Percentiles rank a stretch among this genome's conserved stretches.
Evolutionary conservation across 257 asterid genomes (phyloP).

Genomic region (Solanum pinnatisectum): DNA sequence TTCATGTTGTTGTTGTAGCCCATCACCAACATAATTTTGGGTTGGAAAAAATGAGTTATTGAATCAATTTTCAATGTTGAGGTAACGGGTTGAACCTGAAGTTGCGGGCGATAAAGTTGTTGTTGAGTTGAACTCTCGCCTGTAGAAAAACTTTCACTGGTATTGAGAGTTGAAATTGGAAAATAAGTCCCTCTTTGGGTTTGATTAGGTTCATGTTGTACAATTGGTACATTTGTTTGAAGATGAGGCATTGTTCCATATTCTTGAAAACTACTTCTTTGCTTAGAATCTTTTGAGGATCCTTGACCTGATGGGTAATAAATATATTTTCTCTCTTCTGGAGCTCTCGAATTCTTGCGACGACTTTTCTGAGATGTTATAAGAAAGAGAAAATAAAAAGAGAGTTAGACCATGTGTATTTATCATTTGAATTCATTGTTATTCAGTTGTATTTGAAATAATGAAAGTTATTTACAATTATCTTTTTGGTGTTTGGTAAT

Average conservation of each 20-base stretch:
- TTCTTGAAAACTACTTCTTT: too few relatives aligned
- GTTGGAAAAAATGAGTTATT: not conserved
- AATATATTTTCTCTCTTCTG: not conserved
- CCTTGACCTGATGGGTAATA: not conserved
- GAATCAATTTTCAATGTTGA: not conserved
- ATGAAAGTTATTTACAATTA: not conserved
- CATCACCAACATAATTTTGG: not conserved
- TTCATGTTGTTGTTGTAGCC: not conserved
- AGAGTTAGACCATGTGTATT: not conserved
- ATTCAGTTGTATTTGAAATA: not conserved
- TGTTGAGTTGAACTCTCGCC: not conserved
- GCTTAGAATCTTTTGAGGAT: not conserved
- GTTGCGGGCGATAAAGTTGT: not conserved
- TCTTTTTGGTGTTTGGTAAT: not conserved
- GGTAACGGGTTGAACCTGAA: not conserved
- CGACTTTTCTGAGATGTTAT: not conserved
- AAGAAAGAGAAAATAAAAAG: not conserved
- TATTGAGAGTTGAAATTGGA: not conserved
- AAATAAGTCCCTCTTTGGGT: not conserved
- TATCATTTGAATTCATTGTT: not conserved
- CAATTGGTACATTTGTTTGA: not conserved
- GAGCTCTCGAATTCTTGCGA: not conserved
- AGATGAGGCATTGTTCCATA: not conserved
- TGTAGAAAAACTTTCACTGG: too few relatives aligned
- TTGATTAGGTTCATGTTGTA: not conserved